Base-by-base conservation (phyloP, 768 basidiomycete species). In the Lactarius sanguifluus region DNA sequence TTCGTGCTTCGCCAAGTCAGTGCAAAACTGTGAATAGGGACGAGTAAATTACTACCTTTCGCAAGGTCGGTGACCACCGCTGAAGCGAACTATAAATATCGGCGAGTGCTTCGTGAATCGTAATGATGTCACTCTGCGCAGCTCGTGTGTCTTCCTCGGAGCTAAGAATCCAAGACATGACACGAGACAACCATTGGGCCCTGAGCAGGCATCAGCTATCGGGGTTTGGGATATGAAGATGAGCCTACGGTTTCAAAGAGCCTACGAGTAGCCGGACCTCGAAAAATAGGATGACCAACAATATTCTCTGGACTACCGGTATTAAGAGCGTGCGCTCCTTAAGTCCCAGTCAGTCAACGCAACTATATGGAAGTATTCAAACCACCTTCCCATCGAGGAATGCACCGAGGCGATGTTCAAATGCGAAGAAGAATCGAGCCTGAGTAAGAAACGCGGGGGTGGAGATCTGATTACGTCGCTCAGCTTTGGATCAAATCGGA, bases 181-280 rank as follows among this genome's bases (percentile, higher is more conserved):
- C 72, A 43, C 76, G 78, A 16, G 77, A 56, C 43, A 86, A 71
- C 84, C 84, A 86, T 5, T 78, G 64, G n/a, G 80, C 79, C 58
- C 83, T 83, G 60, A 64, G 71, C 5, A 68, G 72, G 25, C 16
- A 13, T 55, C 30, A 63, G 30, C 16, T 32, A 64, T 56, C 15
- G 16, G 18, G 1, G 23, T 3, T 57, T 8, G 38, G 18, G 20
- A 25, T 25, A 23, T 8, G 52, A 20, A 23, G 40, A 8, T 32
- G 32, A 1, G 71, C 85, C 52, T 75, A 90, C 89, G 81, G 74
- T 74, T 87, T 90, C 32, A 87, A 73, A 0, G 89, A 89, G 58
- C 84, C 80, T 1, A 85, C 86, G 7, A 88, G 71, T 6, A 89
- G 75, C 60, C 91, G 78, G 41, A 90, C 82, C 71, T 90, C 86